A percentile compares a stretch with the other conserved stretches of the same genome.
phyloP scores from a whole-genome alignment of 1,284 basidiomycete species.

The Porodaedalea pini region DNA sequence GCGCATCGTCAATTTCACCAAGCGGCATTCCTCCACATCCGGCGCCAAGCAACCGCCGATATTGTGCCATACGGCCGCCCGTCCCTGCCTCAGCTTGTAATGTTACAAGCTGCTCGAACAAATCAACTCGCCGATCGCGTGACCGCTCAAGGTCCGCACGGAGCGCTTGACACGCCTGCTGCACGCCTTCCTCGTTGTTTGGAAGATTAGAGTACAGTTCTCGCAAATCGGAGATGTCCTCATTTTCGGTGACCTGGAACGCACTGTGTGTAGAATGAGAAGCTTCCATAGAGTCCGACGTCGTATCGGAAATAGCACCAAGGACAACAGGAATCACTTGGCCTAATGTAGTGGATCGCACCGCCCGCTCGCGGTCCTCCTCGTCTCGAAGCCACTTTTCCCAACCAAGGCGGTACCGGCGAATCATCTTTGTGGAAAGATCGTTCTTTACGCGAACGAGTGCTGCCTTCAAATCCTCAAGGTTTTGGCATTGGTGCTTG shows the following conservation, averaged over 20 bases:
- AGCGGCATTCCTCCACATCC: conserved; percentile 87
- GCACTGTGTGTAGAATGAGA: conserved; percentile 24
- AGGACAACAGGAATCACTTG: conserved; percentile 37
- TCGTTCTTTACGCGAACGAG: conserved; percentile 65
- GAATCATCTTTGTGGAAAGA: conserved; percentile 73
- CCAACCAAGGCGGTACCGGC: conserved; percentile 81
- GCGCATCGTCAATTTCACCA: conserved; percentile 79
- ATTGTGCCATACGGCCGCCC: conserved; percentile 82
- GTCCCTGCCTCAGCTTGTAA: conserved; percentile 89
- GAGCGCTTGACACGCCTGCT: conserved; percentile 55
- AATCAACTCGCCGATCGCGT: conserved; percentile 61
- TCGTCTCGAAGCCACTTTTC: conserved; percentile 90
- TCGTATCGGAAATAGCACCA: conserved; percentile 15
- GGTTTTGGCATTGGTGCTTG: conserved; percentile 62
- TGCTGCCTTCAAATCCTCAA: conserved; percentile 59
- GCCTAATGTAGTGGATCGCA: conserved; percentile 57
- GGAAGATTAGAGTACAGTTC: conserved; percentile 56
- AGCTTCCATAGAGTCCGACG: conserved; percentile 27
- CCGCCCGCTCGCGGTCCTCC: conserved; percentile 65
- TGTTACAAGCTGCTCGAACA: conserved; percentile 72
- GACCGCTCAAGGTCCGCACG: conserved; percentile 63
- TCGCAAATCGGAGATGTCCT: conserved; percentile 63
- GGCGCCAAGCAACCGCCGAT: conserved; percentile 80
- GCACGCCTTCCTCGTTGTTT: conserved; percentile 53
- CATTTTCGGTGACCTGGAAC: conserved; percentile 37